Percentiles rank a stretch among this genome's conserved stretches.
These are phyloP conservation scores for Dalbergia cochinchinensis DNA, from an alignment of 306 rosid genomes.

Conservation along the genomic window DNA sequence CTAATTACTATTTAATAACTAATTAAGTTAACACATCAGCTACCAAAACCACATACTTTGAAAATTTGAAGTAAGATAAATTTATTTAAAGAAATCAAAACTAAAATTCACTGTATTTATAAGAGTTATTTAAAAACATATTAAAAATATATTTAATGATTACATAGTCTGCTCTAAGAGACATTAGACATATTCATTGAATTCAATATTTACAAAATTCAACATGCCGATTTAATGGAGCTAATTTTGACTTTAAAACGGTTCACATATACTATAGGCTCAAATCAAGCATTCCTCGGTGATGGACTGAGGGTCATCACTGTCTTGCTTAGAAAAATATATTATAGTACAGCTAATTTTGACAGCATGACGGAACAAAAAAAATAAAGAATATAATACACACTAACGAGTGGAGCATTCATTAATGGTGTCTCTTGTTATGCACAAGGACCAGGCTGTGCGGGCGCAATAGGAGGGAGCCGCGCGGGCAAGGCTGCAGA, in stretches of 20 bases:
- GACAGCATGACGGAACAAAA: background rate
- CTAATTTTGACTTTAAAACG: background rate
- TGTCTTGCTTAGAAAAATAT: background rate
- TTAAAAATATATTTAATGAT: background rate
- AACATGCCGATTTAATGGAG: background rate
- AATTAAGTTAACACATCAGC: too few relatives aligned
- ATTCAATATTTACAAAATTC: background rate
- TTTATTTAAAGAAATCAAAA: too few relatives aligned
- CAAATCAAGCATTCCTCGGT: background rate
- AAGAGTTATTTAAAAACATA: too few relatives aligned
- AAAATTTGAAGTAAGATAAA: too few relatives aligned
- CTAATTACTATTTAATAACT: too few relatives aligned
- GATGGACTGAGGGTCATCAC: background rate
- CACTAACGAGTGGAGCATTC: background rate
- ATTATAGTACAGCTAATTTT: background rate
- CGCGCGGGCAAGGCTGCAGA: too few relatives aligned
- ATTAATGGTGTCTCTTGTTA: conserved; percentile 20
- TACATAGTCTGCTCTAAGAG: background rate
- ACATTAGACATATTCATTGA: background rate
- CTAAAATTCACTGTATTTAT: too few relatives aligned
- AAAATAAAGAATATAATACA: background rate
- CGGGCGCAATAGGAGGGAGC: too few relatives aligned
- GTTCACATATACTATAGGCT: background rate
- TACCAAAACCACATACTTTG: too few relatives aligned
- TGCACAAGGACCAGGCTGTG: background rate